Conservation (phyloP, 2,329 filamentous ascomycete species). For the Ophiostoma australiae region DNA sequence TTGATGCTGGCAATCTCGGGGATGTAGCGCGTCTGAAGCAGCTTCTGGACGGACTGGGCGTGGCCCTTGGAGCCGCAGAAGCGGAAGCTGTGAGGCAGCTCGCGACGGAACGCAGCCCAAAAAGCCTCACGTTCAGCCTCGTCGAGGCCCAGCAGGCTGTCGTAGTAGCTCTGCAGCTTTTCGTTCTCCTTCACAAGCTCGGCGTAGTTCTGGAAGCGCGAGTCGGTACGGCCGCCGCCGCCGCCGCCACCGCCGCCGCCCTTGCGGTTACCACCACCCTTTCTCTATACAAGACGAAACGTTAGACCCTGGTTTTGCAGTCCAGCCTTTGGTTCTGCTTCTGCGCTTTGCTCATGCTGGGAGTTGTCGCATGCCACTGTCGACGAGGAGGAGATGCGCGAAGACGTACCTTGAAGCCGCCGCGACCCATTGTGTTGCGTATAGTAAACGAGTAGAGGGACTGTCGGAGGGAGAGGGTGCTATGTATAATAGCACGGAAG, state of each 20-base stretch:
- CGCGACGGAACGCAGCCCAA: conserved; percentile 76
- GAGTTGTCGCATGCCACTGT: background rate
- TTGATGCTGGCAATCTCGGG: conserved; percentile 83
- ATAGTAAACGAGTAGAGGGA: background rate
- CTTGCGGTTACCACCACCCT: conserved; percentile 35
- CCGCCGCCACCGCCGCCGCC: conserved; percentile 28
- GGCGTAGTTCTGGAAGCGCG: conserved; percentile 45
- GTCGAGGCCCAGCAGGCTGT: conserved; percentile 66
- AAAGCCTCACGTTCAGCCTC: conserved; percentile 69
- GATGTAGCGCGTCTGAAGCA: conserved; percentile 82
- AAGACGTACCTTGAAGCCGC: conserved; percentile 26
- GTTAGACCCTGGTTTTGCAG: background rate
- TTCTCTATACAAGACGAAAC: conserved; percentile 26
- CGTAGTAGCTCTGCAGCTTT: conserved; percentile 82
- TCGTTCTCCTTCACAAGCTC: conserved; percentile 74
- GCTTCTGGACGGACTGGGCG: conserved; percentile 84
- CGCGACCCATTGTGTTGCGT: conserved; percentile 26
- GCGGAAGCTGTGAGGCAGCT: conserved; percentile 94
- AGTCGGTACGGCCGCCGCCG: conserved; percentile 34
- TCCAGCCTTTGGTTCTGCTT: background rate
- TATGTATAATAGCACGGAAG: background rate
- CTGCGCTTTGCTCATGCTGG: background rate
- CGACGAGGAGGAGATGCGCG: background rate
- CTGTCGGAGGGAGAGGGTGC: background rate
- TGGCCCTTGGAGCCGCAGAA: conserved; percentile 96